These are phyloP conservation scores for Mycena capillaripes DNA, from an alignment of 768 basidiomycete species.

Conservation along the genomic window DNA sequence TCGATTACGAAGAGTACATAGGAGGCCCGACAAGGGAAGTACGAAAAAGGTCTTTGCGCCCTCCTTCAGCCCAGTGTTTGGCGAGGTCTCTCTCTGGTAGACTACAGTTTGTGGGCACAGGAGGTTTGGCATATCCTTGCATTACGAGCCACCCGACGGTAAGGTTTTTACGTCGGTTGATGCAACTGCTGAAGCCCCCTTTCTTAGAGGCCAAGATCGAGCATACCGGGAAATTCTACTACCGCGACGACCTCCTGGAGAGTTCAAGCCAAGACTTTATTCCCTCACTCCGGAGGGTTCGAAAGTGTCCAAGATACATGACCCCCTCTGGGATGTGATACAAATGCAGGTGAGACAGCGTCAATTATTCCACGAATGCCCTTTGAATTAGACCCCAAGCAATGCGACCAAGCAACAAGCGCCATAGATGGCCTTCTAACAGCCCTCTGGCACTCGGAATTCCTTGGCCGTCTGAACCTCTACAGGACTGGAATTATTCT, in stretches of 20 bases:
- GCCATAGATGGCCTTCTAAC: slow-evolving; percentile 77
- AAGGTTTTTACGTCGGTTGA: slow-evolving; percentile 33
- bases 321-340: slow-evolving; percentile 61
- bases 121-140: slow-evolving; percentile 85
- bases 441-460: slow-evolving; percentile 86
- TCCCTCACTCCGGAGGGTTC: slow-evolving; percentile 58
- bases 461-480: slow-evolving; percentile 74
- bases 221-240: slow-evolving; percentile 76
- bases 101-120: slow-evolving; percentile 80
- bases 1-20: slow-evolving; percentile 41
- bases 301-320: slow-evolving; percentile 57
- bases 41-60: slow-evolving; percentile 69
- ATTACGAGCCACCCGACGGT: slow-evolving; percentile 80
- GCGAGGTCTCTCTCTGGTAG: slow-evolving; percentile 72
- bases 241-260: slow-evolving; percentile 69
- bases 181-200: not conserved
- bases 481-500: slow-evolving; percentile 80
- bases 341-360: slow-evolving; percentile 58
- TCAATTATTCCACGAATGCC: not conserved
- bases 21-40: slow-evolving; percentile 79
- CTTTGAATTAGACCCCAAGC: slow-evolving; percentile 53
- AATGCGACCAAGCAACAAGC: slow-evolving; percentile 71
- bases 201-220: slow-evolving; percentile 69
- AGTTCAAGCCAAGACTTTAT: slow-evolving; percentile 70
- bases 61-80: slow-evolving; percentile 81